Conservation (phyloP, 768 basidiomycete species). For the Phylloporus arenicola region DNA sequence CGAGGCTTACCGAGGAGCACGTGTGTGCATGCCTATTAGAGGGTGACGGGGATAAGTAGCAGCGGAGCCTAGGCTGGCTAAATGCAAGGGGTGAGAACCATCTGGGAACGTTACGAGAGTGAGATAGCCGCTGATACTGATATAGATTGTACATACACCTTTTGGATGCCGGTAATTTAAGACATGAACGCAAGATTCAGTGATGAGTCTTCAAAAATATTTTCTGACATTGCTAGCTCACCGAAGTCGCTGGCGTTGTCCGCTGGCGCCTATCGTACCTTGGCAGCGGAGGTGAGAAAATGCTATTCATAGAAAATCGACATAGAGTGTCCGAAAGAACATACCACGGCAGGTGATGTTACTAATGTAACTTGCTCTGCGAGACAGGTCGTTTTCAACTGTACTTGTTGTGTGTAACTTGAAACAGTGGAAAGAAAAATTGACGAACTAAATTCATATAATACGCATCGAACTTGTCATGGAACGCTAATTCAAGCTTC, state of each 20-base stretch:
- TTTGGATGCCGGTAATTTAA: not conserved
- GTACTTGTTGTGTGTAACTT: not conserved
- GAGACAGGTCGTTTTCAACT: too few relatives aligned
- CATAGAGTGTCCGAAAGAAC: too few relatives aligned
- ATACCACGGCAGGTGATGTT: too few relatives aligned
- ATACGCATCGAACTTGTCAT: too few relatives aligned
- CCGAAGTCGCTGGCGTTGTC: not conserved
- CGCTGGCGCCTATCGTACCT: too few relatives aligned
- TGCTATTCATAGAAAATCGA: too few relatives aligned
- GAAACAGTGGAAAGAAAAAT: not conserved
- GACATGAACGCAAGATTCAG: not conserved
- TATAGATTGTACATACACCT: not conserved
- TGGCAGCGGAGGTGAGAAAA: too few relatives aligned
- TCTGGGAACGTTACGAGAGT: slow-evolving; percentile 17
- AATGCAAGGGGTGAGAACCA: slow-evolving; percentile 16
- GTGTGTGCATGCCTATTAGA: slow-evolving; percentile 18
- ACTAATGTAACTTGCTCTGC: too few relatives aligned
- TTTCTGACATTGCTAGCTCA: not conserved
- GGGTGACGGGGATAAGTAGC: slow-evolving; percentile 6
- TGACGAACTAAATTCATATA: too few relatives aligned
- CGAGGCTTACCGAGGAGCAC: slow-evolving; percentile 10
- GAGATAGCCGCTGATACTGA: slow-evolving; percentile 7
- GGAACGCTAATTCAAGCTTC: too few relatives aligned
- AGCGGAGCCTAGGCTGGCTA: not conserved
- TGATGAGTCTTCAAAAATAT: not conserved